These are phyloP conservation scores for Fraxinus cuspidata DNA, from an alignment of 257 asterid genomes.

Conservation along the genomic window DNA sequence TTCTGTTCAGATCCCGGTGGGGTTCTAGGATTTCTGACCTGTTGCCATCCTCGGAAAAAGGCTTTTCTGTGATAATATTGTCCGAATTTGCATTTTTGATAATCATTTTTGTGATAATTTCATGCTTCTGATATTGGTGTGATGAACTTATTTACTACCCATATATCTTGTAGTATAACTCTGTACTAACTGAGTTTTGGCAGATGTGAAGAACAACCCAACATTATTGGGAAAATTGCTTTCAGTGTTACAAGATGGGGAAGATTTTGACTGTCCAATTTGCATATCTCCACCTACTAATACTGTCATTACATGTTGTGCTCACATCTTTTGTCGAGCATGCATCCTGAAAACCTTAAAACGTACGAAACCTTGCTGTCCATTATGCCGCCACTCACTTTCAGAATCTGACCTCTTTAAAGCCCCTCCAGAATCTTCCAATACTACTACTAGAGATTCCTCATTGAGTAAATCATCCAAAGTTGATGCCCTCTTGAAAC, in stretches of 20 bases:
- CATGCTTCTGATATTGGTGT: not conserved
- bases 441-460: slow-evolving; percentile 23
- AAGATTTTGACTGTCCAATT: slow-evolving; percentile 72
- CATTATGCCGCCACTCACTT: slow-evolving; percentile 77
- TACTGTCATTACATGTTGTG: slow-evolving; percentile 61
- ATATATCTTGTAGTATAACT: not conserved
- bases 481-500: slow-evolving; percentile 62
- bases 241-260: slow-evolving; percentile 62
- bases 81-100: not conserved
- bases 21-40: too few species aligned
- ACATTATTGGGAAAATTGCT: slow-evolving; percentile 58
- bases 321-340: slow-evolving; percentile 68
- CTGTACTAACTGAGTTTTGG: not conserved
- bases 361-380: slow-evolving; percentile 66
- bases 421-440: slow-evolving; percentile 56
- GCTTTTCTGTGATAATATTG: not conserved
- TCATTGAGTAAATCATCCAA: slow-evolving; percentile 61
- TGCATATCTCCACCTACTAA: slow-evolving; percentile 67
- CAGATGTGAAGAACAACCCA: slow-evolving; percentile 74
- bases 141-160: not conserved
- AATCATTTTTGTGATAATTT: not conserved
- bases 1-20: too few species aligned
- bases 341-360: slow-evolving; percentile 72
- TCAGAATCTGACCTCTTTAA: slow-evolving; percentile 63
- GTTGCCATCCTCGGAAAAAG: not conserved